Percentiles rank a stretch among this genome's conserved stretches.
These are phyloP conservation scores for Sindora glabra DNA, from an alignment of 306 rosid genomes.

Conservation along the genomic window DNA sequence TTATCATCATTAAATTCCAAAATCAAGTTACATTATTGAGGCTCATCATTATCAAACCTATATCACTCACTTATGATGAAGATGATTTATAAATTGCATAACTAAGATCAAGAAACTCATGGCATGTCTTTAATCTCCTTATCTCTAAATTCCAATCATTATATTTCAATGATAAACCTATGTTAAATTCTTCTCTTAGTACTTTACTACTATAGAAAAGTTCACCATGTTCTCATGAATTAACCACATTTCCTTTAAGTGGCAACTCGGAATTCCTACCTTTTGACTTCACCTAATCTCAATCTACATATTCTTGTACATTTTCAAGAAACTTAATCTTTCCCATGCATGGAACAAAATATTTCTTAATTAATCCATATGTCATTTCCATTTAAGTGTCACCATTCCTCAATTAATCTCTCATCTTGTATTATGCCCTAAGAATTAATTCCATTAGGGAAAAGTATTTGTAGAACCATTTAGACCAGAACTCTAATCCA, in stretches of 20 bases:
- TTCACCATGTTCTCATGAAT: conserved; percentile 37
- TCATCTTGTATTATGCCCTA: conserved; percentile 44
- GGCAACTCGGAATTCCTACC: conserved; percentile 31
- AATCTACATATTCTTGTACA: conserved; percentile 39
- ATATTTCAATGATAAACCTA: conserved; percentile 44
- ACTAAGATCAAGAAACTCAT: conserved; percentile 62
- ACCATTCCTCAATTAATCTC: conserved; percentile 47
- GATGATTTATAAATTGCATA: conserved; percentile 58
- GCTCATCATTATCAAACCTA: too few species aligned
- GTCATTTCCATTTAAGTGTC: conserved; percentile 45
- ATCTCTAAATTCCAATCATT: conserved; percentile 53
- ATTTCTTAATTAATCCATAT: too few species aligned
- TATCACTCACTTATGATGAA: conserved; percentile 63
- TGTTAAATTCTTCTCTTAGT: conserved; percentile 40
- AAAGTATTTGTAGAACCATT: conserved; percentile 45
- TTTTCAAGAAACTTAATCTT: conserved; percentile 50
- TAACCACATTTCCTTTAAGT: conserved; percentile 32
- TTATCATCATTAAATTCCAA: too few species aligned
- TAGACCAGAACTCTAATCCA: conserved; percentile 46
- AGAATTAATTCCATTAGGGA: conserved; percentile 39
- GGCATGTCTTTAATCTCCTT: conserved; percentile 65
- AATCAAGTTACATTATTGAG: too few species aligned
- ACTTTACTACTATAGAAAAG: conserved; percentile 34
- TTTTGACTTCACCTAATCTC: conserved; percentile 49
- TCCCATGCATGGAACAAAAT: too few species aligned